Percentiles rank a stretch among this genome's conserved stretches.
phyloP scores from a whole-genome alignment of 2,329 filamentous ascomycete genomes.

The Neopestalotiopsis clavispora region DNA sequence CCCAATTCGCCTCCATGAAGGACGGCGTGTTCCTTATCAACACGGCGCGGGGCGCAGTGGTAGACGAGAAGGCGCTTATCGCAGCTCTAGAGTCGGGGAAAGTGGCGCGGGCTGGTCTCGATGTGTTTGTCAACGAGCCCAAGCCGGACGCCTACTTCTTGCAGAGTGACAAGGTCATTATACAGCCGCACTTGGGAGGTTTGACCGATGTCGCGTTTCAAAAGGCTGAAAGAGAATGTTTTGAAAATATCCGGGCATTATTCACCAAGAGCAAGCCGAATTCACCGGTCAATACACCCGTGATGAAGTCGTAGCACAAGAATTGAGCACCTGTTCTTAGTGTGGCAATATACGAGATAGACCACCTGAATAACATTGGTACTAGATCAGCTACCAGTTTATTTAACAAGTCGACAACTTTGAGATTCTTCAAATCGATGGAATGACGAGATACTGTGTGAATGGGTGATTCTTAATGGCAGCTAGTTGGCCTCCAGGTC shows the following conservation, averaged over 20 bases:
- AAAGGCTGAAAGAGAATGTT: constrained; percentile 48
- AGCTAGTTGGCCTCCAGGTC: too few species aligned
- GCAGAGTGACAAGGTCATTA: constrained; percentile 43
- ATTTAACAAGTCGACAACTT: too few species aligned
- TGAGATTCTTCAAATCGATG: too few species aligned
- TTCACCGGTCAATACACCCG: constrained; percentile 38
- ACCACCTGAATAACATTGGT: too few species aligned
- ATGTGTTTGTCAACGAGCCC: constrained; percentile 11
- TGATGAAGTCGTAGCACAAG: not conserved
- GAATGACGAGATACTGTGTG: too few species aligned
- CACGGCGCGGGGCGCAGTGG: not conserved
- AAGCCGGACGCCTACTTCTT: constrained; percentile 37
- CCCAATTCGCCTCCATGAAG: constrained; percentile 3
- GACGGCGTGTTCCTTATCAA: constrained; percentile 1
- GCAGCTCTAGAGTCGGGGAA: not conserved
- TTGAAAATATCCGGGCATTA: constrained; percentile 49
- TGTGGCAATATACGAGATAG: too few species aligned
- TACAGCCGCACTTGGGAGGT: constrained; percentile 51
- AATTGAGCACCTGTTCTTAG: not conserved
- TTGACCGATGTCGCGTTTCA: constrained; percentile 48
- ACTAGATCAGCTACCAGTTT: too few species aligned
- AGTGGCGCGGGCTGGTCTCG: not conserved
- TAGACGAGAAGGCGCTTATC: constrained; percentile 9
- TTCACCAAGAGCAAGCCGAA: constrained; percentile 43
- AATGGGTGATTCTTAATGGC: too few species aligned